Base-by-base conservation (phyloP, 768 basidiomycete species). In the Mrakia hoshinonis region DNA sequence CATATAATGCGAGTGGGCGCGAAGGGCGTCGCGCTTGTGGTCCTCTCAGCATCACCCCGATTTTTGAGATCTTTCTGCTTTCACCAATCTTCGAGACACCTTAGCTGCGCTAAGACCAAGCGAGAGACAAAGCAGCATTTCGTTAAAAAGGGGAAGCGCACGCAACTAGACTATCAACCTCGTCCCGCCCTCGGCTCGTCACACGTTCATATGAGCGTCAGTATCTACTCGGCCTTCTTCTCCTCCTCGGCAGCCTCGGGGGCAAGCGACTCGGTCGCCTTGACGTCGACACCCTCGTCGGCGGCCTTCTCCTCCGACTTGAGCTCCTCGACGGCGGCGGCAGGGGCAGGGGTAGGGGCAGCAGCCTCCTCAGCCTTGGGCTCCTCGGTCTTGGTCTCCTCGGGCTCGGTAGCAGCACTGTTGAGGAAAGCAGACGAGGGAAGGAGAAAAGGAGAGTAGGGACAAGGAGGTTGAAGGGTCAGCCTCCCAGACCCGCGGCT, bases 251-350 rank as follows among this genome's bases (percentile, higher is more conserved):
- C 62, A 18, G 62, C 62, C 62, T 64, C 46, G 22, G 62, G 39
- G 18, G 24, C 62, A 39, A 48, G 43, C 62, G 62, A 64, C 43
- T 69, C 68, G 48, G 68, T 11, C 36, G 69, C 61, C 69, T 70
- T 70, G 38, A 26, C 36, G n/a, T 70, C 69, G 24, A 64, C 69
- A 1, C 43, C 46, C 51, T 70, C 69, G 24, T 70, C 69, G 12
- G 62, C 69, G 12, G 38, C 38, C 69, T 70, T 70, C 69, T 70
- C 69, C 65, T 72, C 70, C 4, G 52, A 36, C 55, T 67, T 72
- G 38, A 72, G 24, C 15, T 51, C 70, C 55, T 72, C 70, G 12
- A 72, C 70, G 34, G 70, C 70, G 29, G 69, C 69, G 36, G 51
- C 54, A 18, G 67, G 38, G 7, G 67, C 54, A 18, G 26, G 38